Conservation (phyloP, 2,329 filamentous ascomycete species). For the Fusarium equiseti region DNA sequence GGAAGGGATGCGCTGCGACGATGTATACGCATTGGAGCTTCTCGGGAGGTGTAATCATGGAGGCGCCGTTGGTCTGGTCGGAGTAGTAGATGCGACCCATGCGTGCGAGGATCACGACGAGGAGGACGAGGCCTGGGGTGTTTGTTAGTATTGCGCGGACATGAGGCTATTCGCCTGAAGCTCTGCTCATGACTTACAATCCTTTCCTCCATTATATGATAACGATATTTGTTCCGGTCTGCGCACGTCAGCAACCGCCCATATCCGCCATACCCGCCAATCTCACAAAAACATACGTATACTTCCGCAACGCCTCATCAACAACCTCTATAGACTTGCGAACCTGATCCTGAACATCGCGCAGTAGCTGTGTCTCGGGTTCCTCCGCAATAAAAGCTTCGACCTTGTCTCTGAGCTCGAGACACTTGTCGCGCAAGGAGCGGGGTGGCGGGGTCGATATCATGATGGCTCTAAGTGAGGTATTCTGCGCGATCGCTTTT, state of each 20-base stretch:
- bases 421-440: slow-evolving; percentile 59
- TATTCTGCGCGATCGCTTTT: not conserved
- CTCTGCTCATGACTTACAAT: slow-evolving; percentile 72
- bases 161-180: too few species aligned
- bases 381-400: slow-evolving; percentile 73
- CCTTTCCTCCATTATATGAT: slow-evolving; percentile 98
- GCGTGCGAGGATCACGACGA: slow-evolving; percentile 84
- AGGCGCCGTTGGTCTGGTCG: slow-evolving; percentile 36
- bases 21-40: slow-evolving; percentile 88
- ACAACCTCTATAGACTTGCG: slow-evolving; percentile 79
- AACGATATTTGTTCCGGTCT: slow-evolving; percentile 85
- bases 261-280: not conserved
- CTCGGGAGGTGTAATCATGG: slow-evolving; percentile 51
- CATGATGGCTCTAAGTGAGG: slow-evolving; percentile 24
- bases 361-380: slow-evolving; percentile 67
- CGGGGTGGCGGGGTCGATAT: slow-evolving; percentile 42
- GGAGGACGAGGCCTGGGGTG: slow-evolving; percentile 83
- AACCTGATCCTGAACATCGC: slow-evolving; percentile 79
- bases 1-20: slow-evolving; percentile 84
- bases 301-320: slow-evolving; percentile 78
- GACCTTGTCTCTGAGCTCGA: slow-evolving; percentile 69
- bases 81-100: slow-evolving; percentile 57
- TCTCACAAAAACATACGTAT: slow-evolving; percentile 65
- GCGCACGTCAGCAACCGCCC: slow-evolving; percentile 21
- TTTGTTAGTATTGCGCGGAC: too few species aligned